Evolutionary conservation across 108 stramenopile species (phyloP).

Genomic region (Nitzschia sp.): DNA sequence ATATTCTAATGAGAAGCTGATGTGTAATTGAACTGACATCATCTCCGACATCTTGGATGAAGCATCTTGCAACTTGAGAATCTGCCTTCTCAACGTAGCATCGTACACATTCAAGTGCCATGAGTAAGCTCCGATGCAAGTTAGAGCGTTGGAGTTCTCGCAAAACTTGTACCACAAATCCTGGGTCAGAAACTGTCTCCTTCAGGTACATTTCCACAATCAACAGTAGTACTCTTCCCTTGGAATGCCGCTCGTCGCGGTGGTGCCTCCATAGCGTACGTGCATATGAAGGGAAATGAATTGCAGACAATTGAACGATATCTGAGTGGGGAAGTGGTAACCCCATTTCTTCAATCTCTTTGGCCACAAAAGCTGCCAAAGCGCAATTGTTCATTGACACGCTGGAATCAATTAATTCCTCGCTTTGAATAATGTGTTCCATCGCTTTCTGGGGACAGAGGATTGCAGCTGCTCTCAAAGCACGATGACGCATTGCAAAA

Average conservation of each 20-base stretch:
- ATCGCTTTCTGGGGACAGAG: constrained; percentile 78
- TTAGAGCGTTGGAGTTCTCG: constrained; percentile 47
- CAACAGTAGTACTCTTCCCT: constrained; percentile 72
- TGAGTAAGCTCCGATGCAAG: constrained; percentile 64
- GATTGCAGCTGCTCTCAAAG: constrained; percentile 70
- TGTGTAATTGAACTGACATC: neutral
- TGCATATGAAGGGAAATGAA: constrained; percentile 80
- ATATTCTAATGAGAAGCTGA: neutral
- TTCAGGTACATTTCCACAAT: constrained; percentile 72
- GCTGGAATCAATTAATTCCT: constrained; percentile 18
- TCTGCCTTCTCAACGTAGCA: constrained; percentile 20
- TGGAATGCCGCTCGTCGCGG: constrained; percentile 38
- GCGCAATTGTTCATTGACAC: constrained; percentile 48
- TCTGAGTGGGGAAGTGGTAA: constrained; percentile 81
- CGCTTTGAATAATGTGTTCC: constrained; percentile 58
- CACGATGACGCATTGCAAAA: constrained; percentile 86
- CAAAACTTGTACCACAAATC: constrained; percentile 50
- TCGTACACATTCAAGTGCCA: constrained; percentile 58
- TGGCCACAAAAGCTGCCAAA: constrained; percentile 78
- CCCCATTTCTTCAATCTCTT: constrained; percentile 87
- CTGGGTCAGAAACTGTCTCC: constrained; percentile 49
- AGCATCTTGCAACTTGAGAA: neutral
- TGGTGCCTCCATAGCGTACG: constrained; percentile 82
- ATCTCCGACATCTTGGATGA: constrained; percentile 13
- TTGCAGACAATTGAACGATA: constrained; percentile 65